Conservation (phyloP, 139 green algal species). For the Klebsormidium nitens region DNA sequence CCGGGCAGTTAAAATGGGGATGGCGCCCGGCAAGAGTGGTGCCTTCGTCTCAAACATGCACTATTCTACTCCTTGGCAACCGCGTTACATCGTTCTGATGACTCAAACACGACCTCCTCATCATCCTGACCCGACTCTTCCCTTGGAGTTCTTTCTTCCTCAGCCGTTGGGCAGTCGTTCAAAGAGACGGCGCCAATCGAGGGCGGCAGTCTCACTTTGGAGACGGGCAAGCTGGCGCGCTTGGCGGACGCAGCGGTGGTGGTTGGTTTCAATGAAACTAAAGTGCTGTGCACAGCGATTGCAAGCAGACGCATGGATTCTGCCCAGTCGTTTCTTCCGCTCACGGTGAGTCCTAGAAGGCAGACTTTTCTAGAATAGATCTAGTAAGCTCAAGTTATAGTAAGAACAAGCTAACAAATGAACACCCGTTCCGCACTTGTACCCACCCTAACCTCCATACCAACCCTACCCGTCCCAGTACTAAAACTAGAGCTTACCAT, state of each 20-base stretch:
- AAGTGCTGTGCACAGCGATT: slow-evolving; percentile 59
- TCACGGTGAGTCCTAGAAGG: slow-evolving; percentile 7
- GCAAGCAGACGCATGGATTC: slow-evolving; percentile 2
- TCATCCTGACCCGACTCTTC: too few species aligned
- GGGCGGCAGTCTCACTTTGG: too few species aligned
- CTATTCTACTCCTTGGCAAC: too few species aligned
- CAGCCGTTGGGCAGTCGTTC: too few species aligned
- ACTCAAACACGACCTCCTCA: too few species aligned
- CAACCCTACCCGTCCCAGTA: slow-evolving; percentile 25
- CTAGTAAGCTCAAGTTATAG: neutral
- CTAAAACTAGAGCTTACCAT: too few species aligned
- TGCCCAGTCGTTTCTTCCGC: slow-evolving; percentile 26
- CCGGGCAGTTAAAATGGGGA: too few species aligned
- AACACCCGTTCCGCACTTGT: neutral
- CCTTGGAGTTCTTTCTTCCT: too few species aligned
- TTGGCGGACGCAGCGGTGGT: slow-evolving; percentile 59
- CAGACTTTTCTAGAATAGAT: neutral
- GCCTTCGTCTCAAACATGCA: too few species aligned
- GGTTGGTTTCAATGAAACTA: slow-evolving; percentile 46
- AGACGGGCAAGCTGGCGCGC: slow-evolving; percentile 58
- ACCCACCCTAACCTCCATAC: neutral
- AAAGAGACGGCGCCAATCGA: too few species aligned
- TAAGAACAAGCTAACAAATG: neutral
- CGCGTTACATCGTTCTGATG: too few species aligned
- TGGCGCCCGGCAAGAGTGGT: too few species aligned